Evolutionary conservation across 1,284 basidiomycete species (phyloP).

Genomic region (Ganoderma lingzhi): DNA sequence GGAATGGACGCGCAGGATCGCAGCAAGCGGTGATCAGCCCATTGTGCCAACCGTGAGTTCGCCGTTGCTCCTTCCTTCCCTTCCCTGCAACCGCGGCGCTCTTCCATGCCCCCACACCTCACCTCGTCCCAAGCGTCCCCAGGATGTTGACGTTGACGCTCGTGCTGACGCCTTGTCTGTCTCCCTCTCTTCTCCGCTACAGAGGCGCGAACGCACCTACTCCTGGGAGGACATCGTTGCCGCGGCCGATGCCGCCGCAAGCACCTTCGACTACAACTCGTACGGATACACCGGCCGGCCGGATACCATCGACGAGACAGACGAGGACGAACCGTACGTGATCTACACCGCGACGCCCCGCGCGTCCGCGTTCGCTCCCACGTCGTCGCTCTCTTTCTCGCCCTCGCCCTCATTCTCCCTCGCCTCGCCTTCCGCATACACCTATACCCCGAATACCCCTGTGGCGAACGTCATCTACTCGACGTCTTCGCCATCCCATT

Average conservation of each 20-base stretch:
- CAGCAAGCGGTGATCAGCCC: slow-evolving; percentile 41
- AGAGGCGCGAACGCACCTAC: slow-evolving; percentile 33
- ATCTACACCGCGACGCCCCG: slow-evolving; percentile 38
- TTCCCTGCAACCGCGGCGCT: slow-evolving; percentile 6
- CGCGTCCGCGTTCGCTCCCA: slow-evolving; percentile 16
- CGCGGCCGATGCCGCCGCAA: slow-evolving; percentile 28
- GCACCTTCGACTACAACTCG: slow-evolving; percentile 22
- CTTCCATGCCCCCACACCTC: slow-evolving; percentile 6
- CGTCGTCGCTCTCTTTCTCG: slow-evolving; percentile 15
- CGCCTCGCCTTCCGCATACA: slow-evolving; percentile 18
- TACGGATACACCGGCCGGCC: slow-evolving; percentile 25
- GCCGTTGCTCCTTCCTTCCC: slow-evolving; percentile 13
- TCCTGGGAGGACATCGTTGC: slow-evolving; percentile 36
- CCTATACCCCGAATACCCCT: slow-evolving; percentile 22
- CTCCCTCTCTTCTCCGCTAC: background rate
- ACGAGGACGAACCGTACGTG: slow-evolving; percentile 36
- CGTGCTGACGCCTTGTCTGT: background rate
- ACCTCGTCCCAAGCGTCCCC: slow-evolving; percentile 6
- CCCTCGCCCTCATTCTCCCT: slow-evolving; percentile 11
- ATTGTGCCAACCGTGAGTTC: slow-evolving; percentile 27
- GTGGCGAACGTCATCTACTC: slow-evolving; percentile 29
- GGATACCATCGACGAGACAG: slow-evolving; percentile 34
- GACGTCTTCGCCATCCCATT: slow-evolving; percentile 19
- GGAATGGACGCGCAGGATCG: slow-evolving; percentile 44
- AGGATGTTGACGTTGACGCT: slow-evolving; percentile 5